Evolutionary conservation across 139 green algal genomes (phyloP).

Genomic region (Picochlorum sp.): DNA sequence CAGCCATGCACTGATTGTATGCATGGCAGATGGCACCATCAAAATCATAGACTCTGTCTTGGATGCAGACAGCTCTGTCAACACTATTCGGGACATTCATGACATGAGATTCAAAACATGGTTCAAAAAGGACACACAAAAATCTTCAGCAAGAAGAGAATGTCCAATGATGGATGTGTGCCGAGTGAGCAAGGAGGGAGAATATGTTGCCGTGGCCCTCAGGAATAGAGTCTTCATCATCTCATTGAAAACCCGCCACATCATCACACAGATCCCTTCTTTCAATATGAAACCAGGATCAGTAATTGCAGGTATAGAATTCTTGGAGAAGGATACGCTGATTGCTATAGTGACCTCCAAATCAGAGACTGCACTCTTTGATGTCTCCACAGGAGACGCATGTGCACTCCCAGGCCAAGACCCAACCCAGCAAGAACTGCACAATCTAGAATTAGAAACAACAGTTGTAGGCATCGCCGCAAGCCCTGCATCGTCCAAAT

Average conservation of each 20-base stretch:
- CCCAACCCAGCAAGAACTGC: not conserved
- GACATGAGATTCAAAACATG: slow-evolving; percentile 26
- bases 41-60: not conserved
- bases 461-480: not conserved
- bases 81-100: slow-evolving; percentile 17
- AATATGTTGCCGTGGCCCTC: slow-evolving; percentile 13
- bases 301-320: slow-evolving; percentile 37
- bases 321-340: slow-evolving; percentile 36
- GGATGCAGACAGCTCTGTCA: not conserved
- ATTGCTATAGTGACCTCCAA: slow-evolving; percentile 37
- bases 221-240: slow-evolving; percentile 24
- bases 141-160: slow-evolving; percentile 8
- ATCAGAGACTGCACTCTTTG: slow-evolving; percentile 32
- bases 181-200: slow-evolving; percentile 13
- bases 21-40: not conserved
- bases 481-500: not conserved
- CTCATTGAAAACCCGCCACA: not conserved
- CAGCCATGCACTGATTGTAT: not conserved
- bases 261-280: not conserved
- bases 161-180: slow-evolving; percentile 20
- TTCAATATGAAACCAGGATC: slow-evolving; percentile 5
- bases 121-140: slow-evolving; percentile 9
- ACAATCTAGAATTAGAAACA: not conserved
- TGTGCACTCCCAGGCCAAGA: slow-evolving; percentile 11
- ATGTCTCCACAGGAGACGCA: slow-evolving; percentile 21